Base-by-base conservation (phyloP, 257 asterid species). In the Solanum pimpinellifolium region DNA sequence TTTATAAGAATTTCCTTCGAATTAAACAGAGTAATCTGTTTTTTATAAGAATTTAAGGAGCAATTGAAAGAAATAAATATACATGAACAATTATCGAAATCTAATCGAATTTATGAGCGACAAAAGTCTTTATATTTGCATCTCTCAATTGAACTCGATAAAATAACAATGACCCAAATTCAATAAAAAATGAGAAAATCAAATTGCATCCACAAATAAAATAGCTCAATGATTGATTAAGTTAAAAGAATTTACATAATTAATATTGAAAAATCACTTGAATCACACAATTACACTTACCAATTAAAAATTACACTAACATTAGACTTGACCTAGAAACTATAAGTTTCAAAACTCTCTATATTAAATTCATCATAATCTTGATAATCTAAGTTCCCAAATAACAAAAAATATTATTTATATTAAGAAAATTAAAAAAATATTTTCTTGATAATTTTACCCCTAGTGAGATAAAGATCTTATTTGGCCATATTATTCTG, bases 361-460 rank as follows among this genome's bases (percentile, higher is more conserved):
- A 16, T 52, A 52, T 18, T 52, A 23, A 18, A 6, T 52, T 18
- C n/a, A 18, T 18, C 62, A 16, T 52, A 18, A 52, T 52, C 62
- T 52, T 52, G 0, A 23, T 18, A 52, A 52, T 52, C 62, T 18
- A 52, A 52, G 62, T 18, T 52, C 0, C 11, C 18, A 52, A 52
- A 52, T 18, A 52, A 52, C 20, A 52, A 52, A 52, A 52, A 52
- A 2, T 52, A 52, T 52, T 52, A 6, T 52, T 52, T 18, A 52
- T 18, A 52, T 18, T 16, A 16, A 52, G 2, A 0, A 52, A 52
- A 52, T 52, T 52, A 52, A 52, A 21, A 52, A 52, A 4, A 1
- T 52, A 52, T 9, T 16, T 49, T 0, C 1, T 16, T 0, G 0
- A 52, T 0, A 52, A 52, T 6, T 52, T 52, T 52, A 52, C 0